These are phyloP conservation scores for Chlamydomonas reinhardtii DNA, from an alignment of 163 green algal genomes.

Conservation along the genomic window DNA sequence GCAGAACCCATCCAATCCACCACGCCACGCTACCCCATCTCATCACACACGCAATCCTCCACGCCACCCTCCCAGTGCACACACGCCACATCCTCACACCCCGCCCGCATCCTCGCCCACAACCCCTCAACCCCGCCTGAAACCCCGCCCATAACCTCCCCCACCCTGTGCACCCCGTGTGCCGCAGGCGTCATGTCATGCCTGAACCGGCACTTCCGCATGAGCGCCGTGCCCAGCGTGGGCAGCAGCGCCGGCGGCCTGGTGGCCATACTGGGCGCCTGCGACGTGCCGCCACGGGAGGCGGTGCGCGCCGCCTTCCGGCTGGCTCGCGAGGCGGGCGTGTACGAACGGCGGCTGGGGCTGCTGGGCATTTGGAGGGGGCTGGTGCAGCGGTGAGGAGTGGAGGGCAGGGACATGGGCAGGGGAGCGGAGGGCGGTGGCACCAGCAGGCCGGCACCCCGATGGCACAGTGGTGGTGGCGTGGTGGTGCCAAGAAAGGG, in stretches of 20 bases:
- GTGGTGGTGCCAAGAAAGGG: too few relatives aligned
- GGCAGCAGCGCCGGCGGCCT: conserved; percentile 29
- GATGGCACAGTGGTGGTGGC: background rate
- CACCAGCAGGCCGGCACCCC: too few relatives aligned
- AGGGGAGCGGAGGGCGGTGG: background rate
- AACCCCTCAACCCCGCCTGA: background rate
- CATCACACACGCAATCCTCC: too few relatives aligned
- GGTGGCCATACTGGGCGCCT: conserved; percentile 30
- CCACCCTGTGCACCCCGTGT: background rate
- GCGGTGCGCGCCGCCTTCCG: conserved; percentile 9
- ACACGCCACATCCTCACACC: too few relatives aligned
- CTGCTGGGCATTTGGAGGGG: conserved; percentile 28
- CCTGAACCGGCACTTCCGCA: conserved; percentile 1
- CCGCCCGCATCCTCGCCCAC: too few relatives aligned
- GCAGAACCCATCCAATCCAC: too few relatives aligned
- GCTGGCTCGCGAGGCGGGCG: conserved; percentile 22
- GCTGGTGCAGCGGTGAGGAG: conserved; percentile 42
- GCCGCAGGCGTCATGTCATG: conserved; percentile 24
- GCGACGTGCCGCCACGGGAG: conserved; percentile 9
- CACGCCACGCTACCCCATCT: too few relatives aligned
- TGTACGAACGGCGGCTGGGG: conserved; percentile 32
- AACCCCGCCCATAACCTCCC: too few relatives aligned
- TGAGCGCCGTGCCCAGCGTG: conserved; percentile 4
- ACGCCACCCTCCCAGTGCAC: too few relatives aligned
- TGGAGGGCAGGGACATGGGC: too few relatives aligned